These are phyloP conservation scores for Trichosporon ovoides DNA, from an alignment of 1,284 basidiomycete genomes.

Conservation along the genomic window DNA sequence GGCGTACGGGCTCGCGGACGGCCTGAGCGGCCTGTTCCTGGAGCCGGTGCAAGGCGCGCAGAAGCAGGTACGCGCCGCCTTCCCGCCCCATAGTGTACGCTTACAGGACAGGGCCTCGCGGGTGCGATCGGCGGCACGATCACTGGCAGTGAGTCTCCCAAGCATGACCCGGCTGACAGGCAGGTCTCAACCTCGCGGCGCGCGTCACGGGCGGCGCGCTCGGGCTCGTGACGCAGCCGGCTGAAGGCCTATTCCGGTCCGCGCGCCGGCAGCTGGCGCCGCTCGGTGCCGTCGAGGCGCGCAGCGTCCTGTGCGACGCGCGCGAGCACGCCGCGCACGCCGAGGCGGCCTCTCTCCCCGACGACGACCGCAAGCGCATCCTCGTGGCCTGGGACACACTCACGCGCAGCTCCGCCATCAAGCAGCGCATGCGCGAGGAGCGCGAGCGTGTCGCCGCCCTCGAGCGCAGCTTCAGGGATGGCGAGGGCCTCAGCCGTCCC, in stretches of 20 bases:
- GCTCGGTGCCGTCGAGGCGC: background rate
- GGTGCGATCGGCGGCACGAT: conserved; percentile 14
- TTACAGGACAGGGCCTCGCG: conserved; percentile 8
- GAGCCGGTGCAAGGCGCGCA: conserved; percentile 54
- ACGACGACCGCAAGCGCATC: conserved; percentile 5
- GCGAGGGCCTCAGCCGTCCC: background rate
- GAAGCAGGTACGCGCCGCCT: conserved; percentile 46
- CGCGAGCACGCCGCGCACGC: conserved; percentile 4
- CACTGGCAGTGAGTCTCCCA: conserved; percentile 28
- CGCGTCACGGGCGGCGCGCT: conserved; percentile 49
- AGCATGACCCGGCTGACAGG: background rate
- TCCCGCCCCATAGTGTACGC: background rate
- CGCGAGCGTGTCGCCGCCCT: background rate
- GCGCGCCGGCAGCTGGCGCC: conserved; percentile 4
- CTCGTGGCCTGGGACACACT: conserved; percentile 3
- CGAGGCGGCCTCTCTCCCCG: conserved; percentile 7
- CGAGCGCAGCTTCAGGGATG: background rate
- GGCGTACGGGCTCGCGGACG: conserved; percentile 53
- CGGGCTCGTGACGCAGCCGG: conserved; percentile 17
- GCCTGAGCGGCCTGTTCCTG: conserved; percentile 55
- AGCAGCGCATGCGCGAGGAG: background rate
- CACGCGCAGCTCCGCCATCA: background rate
- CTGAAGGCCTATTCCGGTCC: conserved; percentile 11
- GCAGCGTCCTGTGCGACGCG: conserved; percentile 5
- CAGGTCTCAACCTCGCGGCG: conserved; percentile 51